Conservation (phyloP, 176 grass and related monocot species). For the Tuctoria greenei region DNA sequence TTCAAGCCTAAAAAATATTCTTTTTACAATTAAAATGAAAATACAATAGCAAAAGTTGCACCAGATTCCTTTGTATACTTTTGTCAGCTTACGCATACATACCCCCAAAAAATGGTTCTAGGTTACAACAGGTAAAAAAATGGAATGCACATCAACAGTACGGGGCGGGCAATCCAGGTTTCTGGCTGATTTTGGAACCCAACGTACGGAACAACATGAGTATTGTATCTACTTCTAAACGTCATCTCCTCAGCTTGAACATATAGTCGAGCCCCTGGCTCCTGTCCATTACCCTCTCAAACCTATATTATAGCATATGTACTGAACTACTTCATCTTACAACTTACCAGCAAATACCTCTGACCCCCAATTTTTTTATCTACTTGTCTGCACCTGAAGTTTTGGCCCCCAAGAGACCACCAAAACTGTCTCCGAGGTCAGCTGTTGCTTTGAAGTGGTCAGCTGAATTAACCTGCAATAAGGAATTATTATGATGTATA, state of each 20-base stretch:
- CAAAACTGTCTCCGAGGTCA: slow-evolving; percentile 35
- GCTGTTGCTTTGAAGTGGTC: slow-evolving; percentile 5
- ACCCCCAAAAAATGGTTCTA: slow-evolving; percentile 24
- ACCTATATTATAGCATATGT: slow-evolving; percentile 29
- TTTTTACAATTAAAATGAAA: neutral
- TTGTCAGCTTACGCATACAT: neutral
- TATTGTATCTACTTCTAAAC: slow-evolving; percentile 36
- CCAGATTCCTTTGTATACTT: neutral
- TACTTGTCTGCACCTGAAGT: slow-evolving; percentile 18
- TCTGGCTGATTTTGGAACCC: neutral
- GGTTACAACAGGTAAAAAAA: slow-evolving; percentile 11
- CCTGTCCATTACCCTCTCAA: slow-evolving; percentile 9
- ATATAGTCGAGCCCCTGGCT: slow-evolving; percentile 6
- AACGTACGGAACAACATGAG: slow-evolving; percentile 19
- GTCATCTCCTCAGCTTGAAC: slow-evolving; percentile 22
- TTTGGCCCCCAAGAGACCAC: slow-evolving; percentile 1
- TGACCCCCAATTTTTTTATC: neutral
- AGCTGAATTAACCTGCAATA: slow-evolving; percentile 45
- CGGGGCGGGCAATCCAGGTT: slow-evolving; percentile 2
- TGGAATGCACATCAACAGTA: neutral
- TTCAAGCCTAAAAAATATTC: too few species aligned
- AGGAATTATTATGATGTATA: neutral
- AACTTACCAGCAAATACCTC: neutral
- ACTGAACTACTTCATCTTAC: slow-evolving; percentile 30
- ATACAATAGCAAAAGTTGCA: neutral